phyloP scores from a whole-genome alignment of 2,329 filamentous ascomycete genomes.

The Talaromyces islandicus region DNA sequence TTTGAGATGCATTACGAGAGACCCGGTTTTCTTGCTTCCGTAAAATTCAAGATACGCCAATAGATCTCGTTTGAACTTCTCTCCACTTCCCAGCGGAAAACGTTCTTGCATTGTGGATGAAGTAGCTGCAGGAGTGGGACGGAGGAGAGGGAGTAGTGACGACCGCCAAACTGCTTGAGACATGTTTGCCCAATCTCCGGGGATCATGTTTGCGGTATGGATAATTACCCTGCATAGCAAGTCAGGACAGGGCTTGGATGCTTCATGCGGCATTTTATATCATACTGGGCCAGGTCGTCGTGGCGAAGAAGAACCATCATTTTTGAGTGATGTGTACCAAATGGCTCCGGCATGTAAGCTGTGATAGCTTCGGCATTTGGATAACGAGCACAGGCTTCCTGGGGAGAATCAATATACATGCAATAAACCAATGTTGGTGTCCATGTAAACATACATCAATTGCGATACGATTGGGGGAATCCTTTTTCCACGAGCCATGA shows the following conservation, averaged over 20 bases:
- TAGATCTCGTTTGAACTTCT: conserved; percentile 69
- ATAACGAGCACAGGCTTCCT: conserved; percentile 59
- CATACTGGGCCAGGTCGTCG: conserved; percentile 64
- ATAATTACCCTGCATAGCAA: conserved; percentile 55
- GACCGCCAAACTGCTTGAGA: conserved; percentile 78
- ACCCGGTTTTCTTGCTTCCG: conserved; percentile 48
- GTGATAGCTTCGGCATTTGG: conserved; percentile 64
- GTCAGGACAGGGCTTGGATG: no score
- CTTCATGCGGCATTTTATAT: no score
- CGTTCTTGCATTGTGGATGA: neutral
- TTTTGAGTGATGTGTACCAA: conserved; percentile 81
- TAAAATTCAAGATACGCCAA: conserved; percentile 68
- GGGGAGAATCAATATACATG: neutral
- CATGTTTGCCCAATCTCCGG: conserved; percentile 81
- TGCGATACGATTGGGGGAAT: conserved; percentile 53
- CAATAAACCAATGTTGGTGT: no score
- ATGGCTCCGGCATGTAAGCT: conserved; percentile 75
- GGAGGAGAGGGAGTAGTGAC: conserved; percentile 61
- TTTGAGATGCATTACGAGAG: conserved; percentile 53
- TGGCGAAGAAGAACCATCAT: conserved; percentile 79
- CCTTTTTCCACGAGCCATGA: conserved; percentile 62
- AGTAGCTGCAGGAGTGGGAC: conserved; percentile 12
- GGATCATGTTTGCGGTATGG: conserved; percentile 89
- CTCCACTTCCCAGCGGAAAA: conserved; percentile 52
- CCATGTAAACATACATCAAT: conserved; percentile 52